These are phyloP conservation scores for Gaeumannomyces tritici DNA, from an alignment of 2,329 filamentous ascomycete species.

Conservation along the genomic window DNA sequence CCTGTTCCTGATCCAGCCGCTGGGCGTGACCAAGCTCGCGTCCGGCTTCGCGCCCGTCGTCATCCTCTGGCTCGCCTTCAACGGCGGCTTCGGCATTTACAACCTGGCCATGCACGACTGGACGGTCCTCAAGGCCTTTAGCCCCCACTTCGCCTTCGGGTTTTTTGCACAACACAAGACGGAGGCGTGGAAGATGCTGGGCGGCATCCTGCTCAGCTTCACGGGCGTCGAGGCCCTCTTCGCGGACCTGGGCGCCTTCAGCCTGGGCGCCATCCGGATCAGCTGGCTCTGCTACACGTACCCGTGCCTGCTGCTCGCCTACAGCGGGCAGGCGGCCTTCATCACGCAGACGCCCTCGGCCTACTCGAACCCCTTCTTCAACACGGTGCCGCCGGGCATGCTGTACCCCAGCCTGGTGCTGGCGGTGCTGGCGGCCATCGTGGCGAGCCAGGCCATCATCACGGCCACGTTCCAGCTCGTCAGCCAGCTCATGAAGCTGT, in stretches of 20 bases:
- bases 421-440: constrained; percentile 59
- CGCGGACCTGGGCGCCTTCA: constrained; percentile 66
- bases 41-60: constrained; percentile 54
- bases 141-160: constrained; percentile 46
- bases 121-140: constrained; percentile 44
- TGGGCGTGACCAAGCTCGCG: constrained; percentile 51
- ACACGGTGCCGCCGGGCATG: constrained; percentile 56
- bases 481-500: constrained; percentile 58
- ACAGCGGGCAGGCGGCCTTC: constrained; percentile 64
- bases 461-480: constrained; percentile 55
- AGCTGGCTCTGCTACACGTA: constrained; percentile 60
- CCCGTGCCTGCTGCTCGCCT: constrained; percentile 53
- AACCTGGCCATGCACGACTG: constrained; percentile 41
- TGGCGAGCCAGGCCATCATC: constrained; percentile 69
- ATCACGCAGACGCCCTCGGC: constrained; percentile 46
- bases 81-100: constrained; percentile 53
- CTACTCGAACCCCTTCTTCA: constrained; percentile 66
- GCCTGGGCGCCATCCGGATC: constrained; percentile 56
- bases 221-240: constrained; percentile 69
- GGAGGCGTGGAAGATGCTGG: constrained; percentile 52
- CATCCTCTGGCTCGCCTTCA: constrained; percentile 55
- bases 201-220: constrained; percentile 63
- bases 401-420: constrained; percentile 57
- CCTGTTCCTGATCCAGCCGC: constrained; percentile 52
- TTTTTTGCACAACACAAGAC: constrained; percentile 50